A percentile compares a stretch with the other conserved stretches of the same genome.
These are phyloP conservation scores for Beauveria pseudobassiana DNA, from an alignment of 2,329 filamentous ascomycete genomes.

Conservation along the genomic window DNA sequence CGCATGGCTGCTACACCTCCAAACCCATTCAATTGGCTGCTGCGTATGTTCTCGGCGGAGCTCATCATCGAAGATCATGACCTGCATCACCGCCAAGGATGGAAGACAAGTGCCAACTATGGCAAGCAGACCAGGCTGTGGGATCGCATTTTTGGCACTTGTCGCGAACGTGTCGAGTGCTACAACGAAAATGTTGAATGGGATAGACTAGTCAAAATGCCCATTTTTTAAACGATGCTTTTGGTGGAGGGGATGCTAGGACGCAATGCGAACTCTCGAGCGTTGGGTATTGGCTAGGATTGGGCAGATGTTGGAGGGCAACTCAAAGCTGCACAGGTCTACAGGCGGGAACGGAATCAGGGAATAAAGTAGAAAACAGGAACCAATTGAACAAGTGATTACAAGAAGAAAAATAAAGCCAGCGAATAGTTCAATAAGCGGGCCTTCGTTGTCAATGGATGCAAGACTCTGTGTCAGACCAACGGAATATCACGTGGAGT, in stretches of 20 bases:
- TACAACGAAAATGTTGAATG: background rate
- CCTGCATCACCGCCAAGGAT: constrained; percentile 32
- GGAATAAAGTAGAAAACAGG: no score
- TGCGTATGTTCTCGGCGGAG: constrained; percentile 25
- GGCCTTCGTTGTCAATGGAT: no score
- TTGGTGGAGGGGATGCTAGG: background rate
- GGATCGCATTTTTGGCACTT: constrained; percentile 8
- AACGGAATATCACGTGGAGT: no score
- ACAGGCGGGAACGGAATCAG: no score
- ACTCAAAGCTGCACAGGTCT: no score
- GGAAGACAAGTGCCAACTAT: constrained; percentile 15
- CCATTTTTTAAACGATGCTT: background rate
- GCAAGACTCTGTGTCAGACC: no score
- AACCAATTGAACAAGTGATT: no score
- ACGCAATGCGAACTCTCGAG: background rate
- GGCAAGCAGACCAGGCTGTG: constrained; percentile 8
- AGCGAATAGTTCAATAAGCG: no score
- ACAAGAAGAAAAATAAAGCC: no score
- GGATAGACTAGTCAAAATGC: background rate
- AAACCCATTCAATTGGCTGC: constrained; percentile 25
- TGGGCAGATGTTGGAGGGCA: no score
- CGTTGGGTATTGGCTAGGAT: no score
- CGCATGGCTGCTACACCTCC: constrained; percentile 29
- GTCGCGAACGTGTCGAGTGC: constrained; percentile 4
- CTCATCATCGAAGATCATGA: constrained; percentile 36